Base-by-base conservation (phyloP, 2,329 filamentous ascomycete genomes). In the Aureobasidium vineae region DNA sequence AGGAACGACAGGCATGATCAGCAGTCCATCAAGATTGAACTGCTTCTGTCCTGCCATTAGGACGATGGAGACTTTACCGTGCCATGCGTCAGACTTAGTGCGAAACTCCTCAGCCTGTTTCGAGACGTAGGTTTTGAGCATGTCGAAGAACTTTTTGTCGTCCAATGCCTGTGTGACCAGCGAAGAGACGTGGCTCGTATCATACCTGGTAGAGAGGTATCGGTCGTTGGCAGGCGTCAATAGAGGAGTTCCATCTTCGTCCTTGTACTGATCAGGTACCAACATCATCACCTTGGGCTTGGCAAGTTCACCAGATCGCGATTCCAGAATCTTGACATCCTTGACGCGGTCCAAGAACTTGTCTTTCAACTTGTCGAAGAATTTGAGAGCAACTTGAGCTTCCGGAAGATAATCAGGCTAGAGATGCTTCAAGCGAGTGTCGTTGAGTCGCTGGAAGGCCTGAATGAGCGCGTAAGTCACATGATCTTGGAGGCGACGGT, bases 381-480 rank as follows among this genome's bases (percentile, higher is more conserved):
- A 68, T 5, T n/a, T 43, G 45, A n/a, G 10, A 23, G 45, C 56
- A 19, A 64, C 54, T 23, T 67, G 49, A 19, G 49, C 10, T 45
- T 60, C 33, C 5, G 65, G 61, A 36, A 61, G 28, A n/a, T 61
- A 70, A 2, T 31, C 50, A 15, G 66, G 67, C 69, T 68, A 70
- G 11, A n/a, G 43, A 43, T 70, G 70, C 50, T 64, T 67, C n/a
- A 68, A n/a, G 13, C 38, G 23, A 26, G 63, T 63, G 2, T 10
- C n/a, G 33, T 70, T 70, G 41, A 70, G 68, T 16, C 5, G 23
- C 8, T 64, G 31, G 19, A 69, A 65, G 23, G 65, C 47, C 1
- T 56, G 19, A 1, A 67, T 40, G 33, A 70, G 68, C 3, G 69
- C 54, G 28, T 67, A 63, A 3, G 59, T 16, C 5, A 65, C 43